A percentile compares a stretch with the other conserved stretches of the same genome.
Evolutionary conservation across 768 basidiomycete genomes (phyloP).

Genomic region (Neoboletus magnificus): DNA sequence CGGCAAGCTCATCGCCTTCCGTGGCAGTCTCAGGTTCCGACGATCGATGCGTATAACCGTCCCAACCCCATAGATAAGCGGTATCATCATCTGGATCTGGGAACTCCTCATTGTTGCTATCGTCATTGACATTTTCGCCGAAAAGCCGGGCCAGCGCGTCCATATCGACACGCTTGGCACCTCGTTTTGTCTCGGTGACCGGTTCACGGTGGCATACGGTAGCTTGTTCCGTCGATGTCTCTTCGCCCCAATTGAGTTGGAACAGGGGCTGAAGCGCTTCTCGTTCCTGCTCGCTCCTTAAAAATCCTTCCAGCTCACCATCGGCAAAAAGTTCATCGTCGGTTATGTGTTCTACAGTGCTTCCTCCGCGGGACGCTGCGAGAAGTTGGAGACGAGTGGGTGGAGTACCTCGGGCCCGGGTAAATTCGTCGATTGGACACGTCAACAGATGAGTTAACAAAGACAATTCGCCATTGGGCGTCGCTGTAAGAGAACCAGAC

Average conservation of each 20-base stretch:
- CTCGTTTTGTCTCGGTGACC: constrained; percentile 27
- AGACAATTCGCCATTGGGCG: constrained; percentile 23
- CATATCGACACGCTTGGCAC: constrained; percentile 48
- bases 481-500: constrained; percentile 18
- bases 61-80: constrained; percentile 11
- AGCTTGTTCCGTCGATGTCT: constrained; percentile 25
- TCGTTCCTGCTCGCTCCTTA: constrained; percentile 53
- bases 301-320: constrained; percentile 62
- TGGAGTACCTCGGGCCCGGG: constrained; percentile 22
- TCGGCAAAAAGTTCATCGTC: constrained; percentile 74
- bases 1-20: constrained; percentile 37
- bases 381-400: constrained; percentile 72
- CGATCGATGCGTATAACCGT: constrained; percentile 6
- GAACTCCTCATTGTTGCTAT: constrained; percentile 26
- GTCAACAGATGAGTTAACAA: constrained; percentile 56
- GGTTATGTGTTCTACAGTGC: constrained; percentile 43
- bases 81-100: constrained; percentile 25
- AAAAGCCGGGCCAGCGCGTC: constrained; percentile 55
- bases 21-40: constrained; percentile 7
- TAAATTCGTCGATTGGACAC: constrained; percentile 32
- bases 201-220: neutral
- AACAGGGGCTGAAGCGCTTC: constrained; percentile 38
- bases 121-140: constrained; percentile 26
- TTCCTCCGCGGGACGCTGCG: constrained; percentile 54
- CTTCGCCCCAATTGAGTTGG: constrained; percentile 37